Percentiles rank a stretch among this genome's conserved stretches.
phyloP scores from a whole-genome alignment of 2,329 filamentous ascomycete species.

The Hypoxylon sp. region DNA sequence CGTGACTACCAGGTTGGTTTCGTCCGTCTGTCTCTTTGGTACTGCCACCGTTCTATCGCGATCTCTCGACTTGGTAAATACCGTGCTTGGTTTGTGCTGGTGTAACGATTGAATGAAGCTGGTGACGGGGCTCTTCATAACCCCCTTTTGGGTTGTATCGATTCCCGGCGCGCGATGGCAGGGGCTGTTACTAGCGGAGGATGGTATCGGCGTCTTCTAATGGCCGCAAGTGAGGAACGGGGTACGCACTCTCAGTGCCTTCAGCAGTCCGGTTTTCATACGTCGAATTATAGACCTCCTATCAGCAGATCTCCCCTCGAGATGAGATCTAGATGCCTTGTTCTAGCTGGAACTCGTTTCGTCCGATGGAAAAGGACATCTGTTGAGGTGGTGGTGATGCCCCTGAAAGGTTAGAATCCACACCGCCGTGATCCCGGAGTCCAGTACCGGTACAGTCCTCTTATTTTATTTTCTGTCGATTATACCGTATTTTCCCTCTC shows the following conservation, averaged over 20 bases:
- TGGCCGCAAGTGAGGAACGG: not conserved
- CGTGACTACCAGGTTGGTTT: not conserved
- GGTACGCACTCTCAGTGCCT: not conserved
- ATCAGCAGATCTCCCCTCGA: not conserved
- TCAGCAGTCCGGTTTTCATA: not conserved
- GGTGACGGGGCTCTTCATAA: not conserved
- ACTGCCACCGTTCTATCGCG: not conserved
- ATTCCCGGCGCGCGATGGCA: not conserved
- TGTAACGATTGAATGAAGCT: not conserved
- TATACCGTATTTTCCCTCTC: not conserved
- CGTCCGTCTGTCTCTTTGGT: not conserved
- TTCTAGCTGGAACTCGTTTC: not conserved
- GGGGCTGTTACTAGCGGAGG: not conserved
- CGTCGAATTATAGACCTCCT: not conserved
- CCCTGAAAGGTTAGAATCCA: not conserved
- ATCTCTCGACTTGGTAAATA: conserved; percentile 2
- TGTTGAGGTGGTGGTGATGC: not conserved
- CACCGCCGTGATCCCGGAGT: not conserved
- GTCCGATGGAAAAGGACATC: not conserved
- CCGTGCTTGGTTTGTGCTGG: not conserved
- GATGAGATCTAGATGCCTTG: not conserved
- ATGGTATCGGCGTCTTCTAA: not conserved
- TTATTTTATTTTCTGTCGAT: not conserved
- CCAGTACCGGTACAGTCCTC: not conserved
- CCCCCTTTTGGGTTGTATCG: not conserved